These are phyloP conservation scores for Gaillardinia entomophila DNA, from an alignment of 805 yeast genomes.

Conservation along the genomic window DNA sequence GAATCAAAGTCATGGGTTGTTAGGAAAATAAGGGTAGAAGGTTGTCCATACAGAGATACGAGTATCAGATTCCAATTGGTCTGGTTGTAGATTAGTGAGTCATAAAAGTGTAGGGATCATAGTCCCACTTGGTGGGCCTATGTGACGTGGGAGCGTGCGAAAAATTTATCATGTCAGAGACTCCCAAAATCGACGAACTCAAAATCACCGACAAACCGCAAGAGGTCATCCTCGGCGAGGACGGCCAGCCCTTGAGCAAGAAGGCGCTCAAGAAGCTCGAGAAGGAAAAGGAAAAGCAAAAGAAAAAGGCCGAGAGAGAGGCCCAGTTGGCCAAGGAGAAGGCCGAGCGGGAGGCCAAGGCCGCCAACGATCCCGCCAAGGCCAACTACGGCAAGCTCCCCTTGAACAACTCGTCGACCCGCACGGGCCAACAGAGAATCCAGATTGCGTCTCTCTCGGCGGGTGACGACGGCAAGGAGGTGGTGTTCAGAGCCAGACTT, in stretches of 20 bases:
- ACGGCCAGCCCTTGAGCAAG: slow-evolving; percentile 85
- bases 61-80: no score
- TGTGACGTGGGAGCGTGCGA: no score
- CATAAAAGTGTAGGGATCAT: no score
- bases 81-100: no score
- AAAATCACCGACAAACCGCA: not conserved
- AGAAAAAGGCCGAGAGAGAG: slow-evolving; percentile 89
- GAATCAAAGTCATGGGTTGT: no score
- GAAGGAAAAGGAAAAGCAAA: slow-evolving; percentile 87
- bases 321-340: slow-evolving; percentile 81
- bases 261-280: slow-evolving; percentile 93
- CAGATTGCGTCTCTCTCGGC: slow-evolving; percentile 52
- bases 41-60: no score
- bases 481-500: slow-evolving; percentile 87
- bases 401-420: slow-evolving; percentile 67
- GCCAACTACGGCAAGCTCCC: slow-evolving; percentile 89
- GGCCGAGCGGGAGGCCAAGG: slow-evolving; percentile 64
- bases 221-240: slow-evolving; percentile 47
- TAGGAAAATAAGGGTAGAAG: no score
- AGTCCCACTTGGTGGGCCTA: no score
- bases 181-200: not conserved
- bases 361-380: slow-evolving; percentile 79
- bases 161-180: not conserved
- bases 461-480: slow-evolving; percentile 66
- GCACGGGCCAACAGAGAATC: slow-evolving; percentile 62